Base-by-base conservation (phyloP, 345 rosid species). In the Melaleuca alternifolia region DNA sequence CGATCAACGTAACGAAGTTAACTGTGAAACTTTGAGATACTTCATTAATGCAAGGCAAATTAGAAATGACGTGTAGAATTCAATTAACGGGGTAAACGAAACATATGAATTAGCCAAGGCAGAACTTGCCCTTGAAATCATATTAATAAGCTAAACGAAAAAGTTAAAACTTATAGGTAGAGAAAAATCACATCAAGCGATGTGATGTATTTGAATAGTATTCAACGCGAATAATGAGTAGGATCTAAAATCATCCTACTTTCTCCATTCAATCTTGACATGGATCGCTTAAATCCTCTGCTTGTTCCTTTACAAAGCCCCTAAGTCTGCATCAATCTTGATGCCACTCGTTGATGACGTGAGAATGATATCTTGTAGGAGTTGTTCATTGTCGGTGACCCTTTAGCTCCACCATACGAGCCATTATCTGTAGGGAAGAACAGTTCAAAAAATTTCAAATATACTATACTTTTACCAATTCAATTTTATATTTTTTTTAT, bases 41-140 rank as follows among this genome's bases (percentile, higher is more conserved):
- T 41, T 41, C 41, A 4, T 41, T 41, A 41, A 1, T 15, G 23
- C 23, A 62, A 0, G 23, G 16, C 3, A 1, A 16, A 33, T 65
- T 65, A 65, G 37, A 46, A 65, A 30, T 62, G 21, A 62, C 6
- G 7, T 7, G 3, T 21, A 4, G 7, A n/a, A 59, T 6, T 59
- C 7, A 4, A n/a, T 18, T 7, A 28, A 14, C 1, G 7, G 10
- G 18, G 3, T 0, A 0, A 4, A 61, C 5, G 5, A 2, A 1
- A 1, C 41, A 28, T 20, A 15, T 0, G 5, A 61, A 61, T 28
- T 1, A 61, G 6, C 3, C 3, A 20, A 16, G 41, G 15, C 1
- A 1, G 5, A 62, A 28, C 2, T 41, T 14, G 2, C 5, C 10
- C 30, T 13, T 3, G 2, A 61, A n/a, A 30, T 4, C 15, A 15